Percentiles rank a stretch among this genome's conserved stretches.
Conservation (phyloP, 768 basidiomycete species). For the Trametes cingulata region DNA sequence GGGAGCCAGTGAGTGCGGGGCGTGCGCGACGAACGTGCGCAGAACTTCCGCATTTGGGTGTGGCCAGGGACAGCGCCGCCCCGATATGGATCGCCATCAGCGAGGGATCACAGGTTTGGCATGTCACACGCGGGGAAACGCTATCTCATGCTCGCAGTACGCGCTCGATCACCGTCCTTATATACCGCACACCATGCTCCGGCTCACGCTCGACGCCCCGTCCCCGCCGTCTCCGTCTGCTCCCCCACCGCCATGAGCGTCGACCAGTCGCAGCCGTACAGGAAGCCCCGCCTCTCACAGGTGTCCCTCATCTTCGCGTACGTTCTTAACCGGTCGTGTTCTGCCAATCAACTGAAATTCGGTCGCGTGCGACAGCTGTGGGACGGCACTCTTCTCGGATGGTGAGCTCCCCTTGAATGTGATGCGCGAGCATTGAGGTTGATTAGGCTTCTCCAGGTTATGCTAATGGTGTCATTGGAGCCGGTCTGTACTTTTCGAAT, state of each 20-base stretch:
- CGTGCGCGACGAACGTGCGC: conserved; percentile 20
- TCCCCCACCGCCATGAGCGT: conserved; percentile 7
- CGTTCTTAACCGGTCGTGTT: conserved; percentile 29
- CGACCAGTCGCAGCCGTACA: conserved; percentile 8
- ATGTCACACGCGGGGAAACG: conserved; percentile 12
- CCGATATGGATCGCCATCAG: conserved; percentile 18
- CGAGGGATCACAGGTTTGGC: conserved; percentile 6
- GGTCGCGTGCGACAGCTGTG: conserved; percentile 52
- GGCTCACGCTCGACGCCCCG: not conserved
- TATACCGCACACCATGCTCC: conserved; percentile 13
- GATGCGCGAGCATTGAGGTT: not conserved
- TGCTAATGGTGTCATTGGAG: conserved; percentile 78
- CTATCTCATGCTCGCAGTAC: not conserved
- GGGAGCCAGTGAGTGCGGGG: not conserved
- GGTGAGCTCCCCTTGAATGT: conserved; percentile 41
- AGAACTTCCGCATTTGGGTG: conserved; percentile 1
- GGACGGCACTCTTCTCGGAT: conserved; percentile 87
- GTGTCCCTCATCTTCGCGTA: conserved; percentile 88
- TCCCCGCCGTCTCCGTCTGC: conserved; percentile 7
- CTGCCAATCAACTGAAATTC: not conserved
- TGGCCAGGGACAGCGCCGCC: not conserved
- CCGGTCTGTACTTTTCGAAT: conserved; percentile 48
- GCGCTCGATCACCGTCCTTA: not conserved
- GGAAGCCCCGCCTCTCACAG: conserved; percentile 39
- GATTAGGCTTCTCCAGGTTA: conserved; percentile 53